Conservation (phyloP, 2,329 filamentous ascomycete genomes). For the Sporothrix pseudoabietina region DNA sequence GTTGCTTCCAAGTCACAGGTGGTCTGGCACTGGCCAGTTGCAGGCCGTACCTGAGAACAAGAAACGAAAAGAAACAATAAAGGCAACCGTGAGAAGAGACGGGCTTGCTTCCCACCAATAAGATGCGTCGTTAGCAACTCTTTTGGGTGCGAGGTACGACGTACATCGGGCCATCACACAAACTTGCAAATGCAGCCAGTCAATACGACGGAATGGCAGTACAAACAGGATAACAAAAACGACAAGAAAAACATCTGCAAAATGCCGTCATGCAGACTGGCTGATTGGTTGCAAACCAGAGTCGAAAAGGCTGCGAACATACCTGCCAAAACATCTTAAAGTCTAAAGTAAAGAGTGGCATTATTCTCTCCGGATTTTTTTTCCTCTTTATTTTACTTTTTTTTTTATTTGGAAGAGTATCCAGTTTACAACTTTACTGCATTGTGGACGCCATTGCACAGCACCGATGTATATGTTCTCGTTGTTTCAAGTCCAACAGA, state of each 20-base stretch:
- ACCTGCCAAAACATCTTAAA: neutral
- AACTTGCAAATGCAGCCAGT: neutral
- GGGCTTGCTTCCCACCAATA: conserved; percentile 1
- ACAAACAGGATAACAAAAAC: neutral
- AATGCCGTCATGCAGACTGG: conserved; percentile 4
- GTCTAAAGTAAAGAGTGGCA: neutral
- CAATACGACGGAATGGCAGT: neutral
- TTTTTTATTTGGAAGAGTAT: neutral
- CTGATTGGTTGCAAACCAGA: neutral
- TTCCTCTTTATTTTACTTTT: too few species aligned
- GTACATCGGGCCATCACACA: conserved; percentile 3
- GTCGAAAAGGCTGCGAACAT: neutral
- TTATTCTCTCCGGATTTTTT: neutral
- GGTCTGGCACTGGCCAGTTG: conserved; percentile 14
- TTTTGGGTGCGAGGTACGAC: neutral
- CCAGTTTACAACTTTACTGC: neutral
- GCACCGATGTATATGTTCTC: neutral
- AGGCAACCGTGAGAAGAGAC: neutral
- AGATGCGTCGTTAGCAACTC: neutral
- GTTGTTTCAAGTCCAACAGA: neutral
- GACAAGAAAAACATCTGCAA: neutral
- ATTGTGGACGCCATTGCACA: neutral
- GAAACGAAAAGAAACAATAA: neutral
- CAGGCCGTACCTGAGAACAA: neutral
- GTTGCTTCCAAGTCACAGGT: conserved; percentile 22